Base-by-base conservation (phyloP, 352 stramenopile genomes). In the Phytophthora colocasiae region DNA sequence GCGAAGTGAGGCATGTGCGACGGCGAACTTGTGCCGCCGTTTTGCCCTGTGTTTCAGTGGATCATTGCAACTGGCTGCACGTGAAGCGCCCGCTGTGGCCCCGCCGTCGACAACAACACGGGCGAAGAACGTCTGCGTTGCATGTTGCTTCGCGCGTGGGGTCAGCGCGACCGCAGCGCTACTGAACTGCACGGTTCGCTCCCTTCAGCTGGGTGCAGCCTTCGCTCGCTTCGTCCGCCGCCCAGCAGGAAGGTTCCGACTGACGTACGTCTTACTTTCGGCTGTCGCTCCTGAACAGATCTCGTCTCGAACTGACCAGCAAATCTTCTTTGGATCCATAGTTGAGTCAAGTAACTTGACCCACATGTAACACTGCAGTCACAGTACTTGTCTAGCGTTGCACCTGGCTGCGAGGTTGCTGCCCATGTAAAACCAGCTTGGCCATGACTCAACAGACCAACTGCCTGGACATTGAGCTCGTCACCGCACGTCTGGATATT, bases 231-330 rank as follows among this genome's bases (percentile, higher is more conserved):
- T n/a, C n/a, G n/a, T n/a, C n/a, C n/a, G n/a, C n/a, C n/a, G n/a
- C n/a, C n/a, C n/a, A n/a, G n/a, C n/a, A n/a, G n/a, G n/a, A n/a
- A n/a, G n/a, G n/a, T n/a, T n/a, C n/a, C n/a, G n/a, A n/a, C 65
- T 69, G 60, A 57, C 65, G 58, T 52, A 64, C 32, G 65, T 55
- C 52, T 19, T 51, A 49, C 57, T 60, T 70, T 69, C 29, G 65
- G 58, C 65, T 73, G 58, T 73, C 65, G 39, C 46, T 60, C 51
- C 65, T 60, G 65, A 51, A 63, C 60, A 63, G 26, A 64, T 54
- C 34, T 50, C 15, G 19, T 39, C 50, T 54, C 38, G 19, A n/a
- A 34, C 56, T 62, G 49, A 41, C 38, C 44, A 58, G 40, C 56
- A 70, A 53, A 62, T 56, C 59, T 48, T 36, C 68, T 39, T 41